Base-by-base conservation (phyloP, 495 filamentous ascomycete species). In the Daldinia decipiens region DNA sequence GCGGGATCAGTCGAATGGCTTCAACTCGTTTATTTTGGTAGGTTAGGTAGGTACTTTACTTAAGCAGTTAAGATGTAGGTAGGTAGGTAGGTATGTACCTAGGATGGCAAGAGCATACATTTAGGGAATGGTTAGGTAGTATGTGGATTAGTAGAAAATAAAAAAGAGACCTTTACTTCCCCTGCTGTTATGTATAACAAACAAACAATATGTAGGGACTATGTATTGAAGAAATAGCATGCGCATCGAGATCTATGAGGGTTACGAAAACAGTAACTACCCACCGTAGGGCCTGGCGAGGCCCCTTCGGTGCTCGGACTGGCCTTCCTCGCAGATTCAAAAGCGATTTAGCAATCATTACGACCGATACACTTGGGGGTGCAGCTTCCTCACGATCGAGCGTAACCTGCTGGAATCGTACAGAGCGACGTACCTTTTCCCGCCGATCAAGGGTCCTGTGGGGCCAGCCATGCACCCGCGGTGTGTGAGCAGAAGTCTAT, bases 371-470 rank as follows among this genome's bases (percentile, higher is more conserved):
- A 56, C 15, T 31, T 56, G 31, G 31, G 36, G 53, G 53, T 56
- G 53, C 53, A 36, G 53, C 53, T 19, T 34, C 29, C 53, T 56
- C 53, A 21, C 13, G 53, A 56, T 56, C 53, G 53, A 56, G 31
- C 53, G 53, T 56, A 56, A 56, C 53, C 53, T 56, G 53, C 29
- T 56, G n/a, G 53, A 29, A 56, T 56, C 53, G 53, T 56, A 56
- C 53, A 56, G 29, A 56, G 24, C 29, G 2, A 38, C 31, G 53
- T 56, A 56, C 53, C 53, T 56, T 47, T 56, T 56, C 17, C 6
- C 53, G 53, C 53, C 53, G 53, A 56, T 56, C 53, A 56, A 56
- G 53, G 53, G 53, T 56, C 53, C 31, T 17, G 53, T 21, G 31
- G 53, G 31, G 53, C 53, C 29, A 55, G n/a, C n/a, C 31, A 21